A percentile compares a stretch with the other conserved stretches of the same genome.
These are phyloP conservation scores for Eucalyptus fibrosa DNA, from an alignment of 345 rosid genomes.

Conservation along the genomic window DNA sequence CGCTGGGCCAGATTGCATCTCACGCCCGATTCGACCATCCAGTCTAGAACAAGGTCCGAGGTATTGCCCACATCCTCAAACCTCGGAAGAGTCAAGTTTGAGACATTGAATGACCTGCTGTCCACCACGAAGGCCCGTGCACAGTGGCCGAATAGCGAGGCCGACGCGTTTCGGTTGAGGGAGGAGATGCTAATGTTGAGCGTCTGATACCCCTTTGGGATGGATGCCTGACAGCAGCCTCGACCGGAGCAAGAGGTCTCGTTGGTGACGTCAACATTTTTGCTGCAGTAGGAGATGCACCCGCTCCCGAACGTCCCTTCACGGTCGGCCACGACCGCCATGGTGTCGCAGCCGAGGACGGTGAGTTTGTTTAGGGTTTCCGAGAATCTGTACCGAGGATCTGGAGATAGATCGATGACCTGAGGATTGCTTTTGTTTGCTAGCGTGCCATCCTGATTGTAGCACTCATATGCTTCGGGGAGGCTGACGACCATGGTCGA, in stretches of 20 bases:
- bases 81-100: neutral
- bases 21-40: neutral
- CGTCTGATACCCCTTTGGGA: rapidly evolving
- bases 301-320: neutral
- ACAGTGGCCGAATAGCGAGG: rapidly evolving
- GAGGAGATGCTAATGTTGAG: neutral
- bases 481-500: no score
- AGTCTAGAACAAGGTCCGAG: neutral
- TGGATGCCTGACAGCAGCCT: neutral
- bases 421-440: rapidly evolving
- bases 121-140: neutral
- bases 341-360: neutral
- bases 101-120: neutral
- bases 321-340: neutral
- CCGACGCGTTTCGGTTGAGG: rapidly evolving
- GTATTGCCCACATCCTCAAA: neutral
- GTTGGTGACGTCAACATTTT: rapidly evolving
- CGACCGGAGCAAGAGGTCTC: neutral
- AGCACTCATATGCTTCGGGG: no score
- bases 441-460: neutral
- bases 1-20: rapidly evolving
- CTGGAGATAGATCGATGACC: neutral
- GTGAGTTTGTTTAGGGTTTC: neutral
- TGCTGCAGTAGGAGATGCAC: neutral
- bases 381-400: neutral